Percentiles rank a stretch among this genome's conserved stretches.
Evolutionary conservation across 371 early-diverging fungal genomes (phyloP).

Genomic region (Lichtheimia ornata): DNA sequence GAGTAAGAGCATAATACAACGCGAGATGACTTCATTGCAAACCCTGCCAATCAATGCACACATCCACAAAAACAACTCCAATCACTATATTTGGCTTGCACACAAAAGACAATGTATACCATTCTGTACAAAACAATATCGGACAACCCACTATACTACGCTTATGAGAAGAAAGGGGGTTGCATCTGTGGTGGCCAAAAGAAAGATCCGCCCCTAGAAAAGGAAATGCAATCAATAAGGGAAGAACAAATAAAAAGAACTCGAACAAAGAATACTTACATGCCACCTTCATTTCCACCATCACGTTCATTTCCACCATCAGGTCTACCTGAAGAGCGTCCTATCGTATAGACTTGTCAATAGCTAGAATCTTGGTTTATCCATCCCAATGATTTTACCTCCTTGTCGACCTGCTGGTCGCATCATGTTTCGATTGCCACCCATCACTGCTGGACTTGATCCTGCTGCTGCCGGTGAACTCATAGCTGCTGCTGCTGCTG

Average conservation of each 20-base stretch:
- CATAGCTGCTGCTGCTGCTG: constrained; percentile 12
- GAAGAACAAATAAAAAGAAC: too few relatives aligned
- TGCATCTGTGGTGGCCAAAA: constrained; percentile 20
- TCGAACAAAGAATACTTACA: constrained; percentile 7
- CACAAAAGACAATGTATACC: neutral
- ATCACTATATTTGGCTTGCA: too few relatives aligned
- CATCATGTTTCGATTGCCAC: constrained; percentile 1
- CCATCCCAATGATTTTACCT: neutral
- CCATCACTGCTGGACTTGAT: constrained; percentile 7
- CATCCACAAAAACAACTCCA: too few relatives aligned
- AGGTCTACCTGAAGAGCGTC: constrained; percentile 7
- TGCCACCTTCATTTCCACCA: constrained; percentile 3
- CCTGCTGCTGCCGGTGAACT: constrained; percentile 10
- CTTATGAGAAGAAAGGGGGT: constrained; percentile 14
- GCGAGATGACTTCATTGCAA: too few relatives aligned
- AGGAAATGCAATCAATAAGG: neutral
- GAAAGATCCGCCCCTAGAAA: constrained; percentile 11
- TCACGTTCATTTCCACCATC: constrained; percentile 9
- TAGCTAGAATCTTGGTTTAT: neutral
- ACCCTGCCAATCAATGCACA: too few relatives aligned
- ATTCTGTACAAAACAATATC: neutral
- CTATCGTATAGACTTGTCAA: neutral
- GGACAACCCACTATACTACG: neutral
- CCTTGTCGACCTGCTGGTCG: constrained; percentile 6
- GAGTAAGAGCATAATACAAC: too few relatives aligned